These are phyloP conservation scores for Evernia prunastri DNA, from an alignment of 495 filamentous ascomycete genomes.

Conservation along the genomic window DNA sequence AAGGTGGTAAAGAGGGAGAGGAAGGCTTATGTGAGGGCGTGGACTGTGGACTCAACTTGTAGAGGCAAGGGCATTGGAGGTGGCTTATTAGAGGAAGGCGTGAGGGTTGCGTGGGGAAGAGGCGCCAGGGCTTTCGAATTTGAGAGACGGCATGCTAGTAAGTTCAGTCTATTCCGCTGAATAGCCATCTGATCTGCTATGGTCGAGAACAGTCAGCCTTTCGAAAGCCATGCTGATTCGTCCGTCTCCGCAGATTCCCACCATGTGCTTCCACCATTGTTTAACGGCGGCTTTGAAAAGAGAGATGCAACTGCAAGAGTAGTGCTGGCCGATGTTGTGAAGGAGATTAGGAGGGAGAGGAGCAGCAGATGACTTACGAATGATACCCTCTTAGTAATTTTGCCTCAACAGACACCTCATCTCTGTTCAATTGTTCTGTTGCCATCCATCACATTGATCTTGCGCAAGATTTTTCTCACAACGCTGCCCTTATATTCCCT, in stretches of 20 bases:
- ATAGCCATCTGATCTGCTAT: neutral
- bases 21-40: conserved; percentile 57
- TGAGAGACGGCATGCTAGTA: conserved; percentile 57
- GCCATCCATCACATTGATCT: neutral
- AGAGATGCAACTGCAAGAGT: conserved; percentile 47
- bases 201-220: conserved; percentile 10
- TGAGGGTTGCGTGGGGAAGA: conserved; percentile 49
- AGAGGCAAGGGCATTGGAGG: conserved; percentile 60
- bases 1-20: conserved; percentile 35
- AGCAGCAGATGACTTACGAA: conserved; percentile 29
- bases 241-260: conserved; percentile 38
- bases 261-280: conserved; percentile 52
- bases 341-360: conserved; percentile 36
- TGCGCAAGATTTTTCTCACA: neutral
- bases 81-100: conserved; percentile 60
- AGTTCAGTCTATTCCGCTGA: conserved; percentile 21
- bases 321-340: conserved; percentile 44
- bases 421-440: neutral
- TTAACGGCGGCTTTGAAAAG: conserved; percentile 53
- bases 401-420: neutral
- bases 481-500: neutral
- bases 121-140: conserved; percentile 58
- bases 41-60: conserved; percentile 65
- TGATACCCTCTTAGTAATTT: conserved; percentile 2
- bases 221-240: neutral